A percentile compares a stretch with the other conserved stretches of the same genome.
Conservation (phyloP, 352 stramenopile species). For the Saprolegnia parasitica region DNA sequence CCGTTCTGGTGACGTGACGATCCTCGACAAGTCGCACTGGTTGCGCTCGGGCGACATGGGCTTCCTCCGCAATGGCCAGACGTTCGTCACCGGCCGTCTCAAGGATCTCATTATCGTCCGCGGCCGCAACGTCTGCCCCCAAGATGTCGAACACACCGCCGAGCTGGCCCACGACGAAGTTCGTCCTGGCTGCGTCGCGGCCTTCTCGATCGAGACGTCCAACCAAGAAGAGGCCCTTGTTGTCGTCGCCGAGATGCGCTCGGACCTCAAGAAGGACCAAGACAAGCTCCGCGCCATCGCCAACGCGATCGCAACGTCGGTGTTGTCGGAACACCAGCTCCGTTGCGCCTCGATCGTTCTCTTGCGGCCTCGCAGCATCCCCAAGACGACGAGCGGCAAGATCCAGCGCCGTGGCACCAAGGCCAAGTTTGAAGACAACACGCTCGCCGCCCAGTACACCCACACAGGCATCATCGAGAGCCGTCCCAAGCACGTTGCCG, state of each 20-base stretch:
- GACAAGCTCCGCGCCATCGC: slow-evolving; percentile 42
- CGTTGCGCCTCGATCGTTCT: slow-evolving; percentile 70
- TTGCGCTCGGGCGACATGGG: slow-evolving; percentile 74
- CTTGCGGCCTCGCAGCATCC: slow-evolving; percentile 60
- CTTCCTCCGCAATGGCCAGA: slow-evolving; percentile 55
- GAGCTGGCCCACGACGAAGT: slow-evolving; percentile 60
- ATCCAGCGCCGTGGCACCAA: slow-evolving; percentile 72
- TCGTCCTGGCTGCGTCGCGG: slow-evolving; percentile 64
- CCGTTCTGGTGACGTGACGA: slow-evolving; percentile 70
- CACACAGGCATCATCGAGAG: neutral
- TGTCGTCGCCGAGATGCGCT: slow-evolving; percentile 69
- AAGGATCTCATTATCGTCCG: slow-evolving; percentile 86
- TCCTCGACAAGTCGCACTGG: slow-evolving; percentile 39
- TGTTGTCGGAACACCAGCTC: slow-evolving; percentile 67
- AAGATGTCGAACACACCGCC: slow-evolving; percentile 60
- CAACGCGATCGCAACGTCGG: slow-evolving; percentile 54
- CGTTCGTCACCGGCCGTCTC: slow-evolving; percentile 69
- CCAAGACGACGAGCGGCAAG: slow-evolving; percentile 83
- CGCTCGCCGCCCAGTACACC: slow-evolving; percentile 22
- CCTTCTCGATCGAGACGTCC: slow-evolving; percentile 72
- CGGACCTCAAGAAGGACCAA: slow-evolving; percentile 45
- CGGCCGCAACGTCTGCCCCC: slow-evolving; percentile 67
- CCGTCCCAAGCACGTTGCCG: slow-evolving; percentile 37
- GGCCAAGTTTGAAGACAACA: slow-evolving; percentile 39
- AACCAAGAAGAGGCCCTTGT: slow-evolving; percentile 69